phyloP scores from a whole-genome alignment of 192 early-diverging fungal genomes.

The Backusella tarrabulga region DNA sequence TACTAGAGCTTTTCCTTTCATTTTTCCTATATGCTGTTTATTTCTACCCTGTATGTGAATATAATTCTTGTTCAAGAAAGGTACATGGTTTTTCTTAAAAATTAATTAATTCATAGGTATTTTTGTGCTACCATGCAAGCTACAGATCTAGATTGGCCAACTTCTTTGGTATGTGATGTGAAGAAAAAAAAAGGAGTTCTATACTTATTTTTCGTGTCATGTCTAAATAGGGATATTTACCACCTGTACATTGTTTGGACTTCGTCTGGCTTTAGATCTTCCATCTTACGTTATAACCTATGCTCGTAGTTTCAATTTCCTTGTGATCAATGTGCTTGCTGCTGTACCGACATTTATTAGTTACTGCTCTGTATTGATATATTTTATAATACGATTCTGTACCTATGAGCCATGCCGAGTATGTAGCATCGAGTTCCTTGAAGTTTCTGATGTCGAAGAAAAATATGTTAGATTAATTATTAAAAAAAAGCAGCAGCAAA shows the following conservation, averaged over 20 bases:
- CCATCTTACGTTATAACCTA: constrained; percentile 26
- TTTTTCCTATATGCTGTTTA: constrained; percentile 37
- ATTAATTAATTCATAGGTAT: constrained; percentile 15
- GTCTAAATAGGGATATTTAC: constrained; percentile 16
- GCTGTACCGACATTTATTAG: constrained; percentile 22
- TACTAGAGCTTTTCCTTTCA: constrained; percentile 31
- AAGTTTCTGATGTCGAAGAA: constrained; percentile 33
- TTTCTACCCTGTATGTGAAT: constrained; percentile 35
- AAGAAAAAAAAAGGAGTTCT: neutral
- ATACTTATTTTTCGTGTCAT: neutral
- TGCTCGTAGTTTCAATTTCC: constrained; percentile 21
- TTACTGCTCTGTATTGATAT: constrained; percentile 16
- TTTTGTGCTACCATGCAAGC: constrained; percentile 41
- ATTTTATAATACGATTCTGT: constrained; percentile 19
- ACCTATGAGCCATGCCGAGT: constrained; percentile 17
- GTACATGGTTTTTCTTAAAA: neutral
- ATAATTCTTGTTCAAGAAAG: neutral
- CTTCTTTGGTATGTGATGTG: constrained; percentile 21
- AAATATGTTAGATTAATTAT: constrained; percentile 26
- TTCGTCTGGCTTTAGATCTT: constrained; percentile 23
- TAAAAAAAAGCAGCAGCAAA: neutral
- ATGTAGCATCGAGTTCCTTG: constrained; percentile 20
- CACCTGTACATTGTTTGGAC: constrained; percentile 18
- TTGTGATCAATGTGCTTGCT: constrained; percentile 21
- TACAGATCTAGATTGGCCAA: constrained; percentile 27